Conservation (phyloP, 164 flowering plant genomes). For the Berberis vulgaris region DNA sequence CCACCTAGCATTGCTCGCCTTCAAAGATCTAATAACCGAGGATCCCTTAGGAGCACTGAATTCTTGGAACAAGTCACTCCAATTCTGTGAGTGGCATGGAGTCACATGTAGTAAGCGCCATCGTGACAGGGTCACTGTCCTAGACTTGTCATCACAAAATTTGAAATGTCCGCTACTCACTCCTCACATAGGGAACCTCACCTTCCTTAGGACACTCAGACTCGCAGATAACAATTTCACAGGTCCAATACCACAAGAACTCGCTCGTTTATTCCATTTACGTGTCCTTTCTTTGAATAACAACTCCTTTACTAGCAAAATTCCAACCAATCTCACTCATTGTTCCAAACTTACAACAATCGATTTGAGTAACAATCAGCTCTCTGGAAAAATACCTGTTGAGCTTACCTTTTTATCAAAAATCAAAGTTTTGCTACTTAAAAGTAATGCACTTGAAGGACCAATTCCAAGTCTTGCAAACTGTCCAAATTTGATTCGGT, state of each 20-base stretch:
- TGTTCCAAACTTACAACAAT: neutral
- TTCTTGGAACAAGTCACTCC: too few relatives aligned
- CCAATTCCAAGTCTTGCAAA: neutral
- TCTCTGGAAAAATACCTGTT: neutral
- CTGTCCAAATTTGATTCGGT: neutral
- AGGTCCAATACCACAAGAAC: slow-evolving; percentile 6
- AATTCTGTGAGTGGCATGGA: too few relatives aligned
- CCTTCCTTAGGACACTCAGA: too few relatives aligned
- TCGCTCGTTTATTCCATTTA: neutral
- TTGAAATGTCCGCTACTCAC: too few relatives aligned
- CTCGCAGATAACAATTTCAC: neutral
- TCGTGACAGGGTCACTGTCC: too few relatives aligned
- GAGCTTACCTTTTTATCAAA: neutral
- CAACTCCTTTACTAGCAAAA: neutral
- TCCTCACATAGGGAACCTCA: too few relatives aligned
- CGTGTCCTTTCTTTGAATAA: neutral
- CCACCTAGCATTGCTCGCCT: too few relatives aligned
- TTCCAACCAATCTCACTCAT: neutral
- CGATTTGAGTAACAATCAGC: neutral
- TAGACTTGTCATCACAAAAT: too few relatives aligned
- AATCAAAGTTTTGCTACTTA: neutral
- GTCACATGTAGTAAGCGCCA: too few relatives aligned
- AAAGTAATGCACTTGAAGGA: neutral
- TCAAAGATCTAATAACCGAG: too few relatives aligned
- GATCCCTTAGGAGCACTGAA: too few relatives aligned